Evolutionary conservation across 1,139 yeast species (phyloP), one percentile per base, ranked within the genome.

Genomic region (Yamadazyma membranifaciens): DNA sequence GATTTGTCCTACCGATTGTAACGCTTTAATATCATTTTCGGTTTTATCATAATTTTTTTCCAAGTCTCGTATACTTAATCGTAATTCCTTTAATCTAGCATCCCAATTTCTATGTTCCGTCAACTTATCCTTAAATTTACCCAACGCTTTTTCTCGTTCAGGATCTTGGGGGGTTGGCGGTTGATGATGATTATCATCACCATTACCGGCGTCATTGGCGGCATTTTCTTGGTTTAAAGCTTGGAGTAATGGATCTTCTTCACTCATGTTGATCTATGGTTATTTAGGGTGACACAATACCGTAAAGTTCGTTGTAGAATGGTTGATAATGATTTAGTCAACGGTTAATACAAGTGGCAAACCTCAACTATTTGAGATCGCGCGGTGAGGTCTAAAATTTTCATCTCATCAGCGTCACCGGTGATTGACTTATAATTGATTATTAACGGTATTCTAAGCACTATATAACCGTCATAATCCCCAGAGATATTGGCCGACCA

Each of bases 1-100:
- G 57, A 94, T 83, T 65, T 94, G 99, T 4, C 99, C 99, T 48
- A 94, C 96, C 47, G 95, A 85, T 65, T 94, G 99, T 51, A 94
- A 75, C 4, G 98, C 98, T 66, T 89, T 91, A 62, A 92, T 92
- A 57, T 92, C 98, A 54, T 89, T 91, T 63, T 94, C 99, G 2
- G 98, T 91, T 69, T 88, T 89, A 44, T 87, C 94, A 62, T 82
- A 92, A 49, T 84, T 84, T 57, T 80, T 81, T 50, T 89, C 96
- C 51, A 89, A 69, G 52, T 80, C 95, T 63, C 91, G 83, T 68
- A 92, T 87, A 47, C 84, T 80, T 58, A 87, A 69, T 52, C 98
- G 79, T 49, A 91, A 74, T 40, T 84, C 91, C 63, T 89, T 92
- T 56, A 94, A 75, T 57, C 89, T 81, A 34, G 95, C 87, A 59